Percentiles rank a stretch among this genome's conserved stretches.
These are phyloP conservation scores for Globisporangium paroecandrum DNA, from an alignment of 352 stramenopile species.

Conservation along the genomic window DNA sequence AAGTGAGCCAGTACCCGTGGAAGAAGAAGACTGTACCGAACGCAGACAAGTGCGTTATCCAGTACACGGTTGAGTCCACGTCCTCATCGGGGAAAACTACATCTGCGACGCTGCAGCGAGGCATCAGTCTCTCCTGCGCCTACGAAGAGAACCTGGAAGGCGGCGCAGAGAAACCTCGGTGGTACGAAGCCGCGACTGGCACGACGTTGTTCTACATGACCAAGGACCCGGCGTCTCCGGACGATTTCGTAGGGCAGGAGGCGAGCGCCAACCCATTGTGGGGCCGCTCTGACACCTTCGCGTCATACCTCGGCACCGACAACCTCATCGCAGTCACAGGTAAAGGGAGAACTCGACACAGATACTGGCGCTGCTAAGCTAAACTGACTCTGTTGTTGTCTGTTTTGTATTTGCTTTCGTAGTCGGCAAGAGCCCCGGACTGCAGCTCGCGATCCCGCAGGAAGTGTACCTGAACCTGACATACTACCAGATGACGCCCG, in stretches of 20 bases:
- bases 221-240: constrained; percentile 51
- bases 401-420: background rate
- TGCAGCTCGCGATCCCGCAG: constrained; percentile 52
- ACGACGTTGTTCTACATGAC: constrained; percentile 89
- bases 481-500: constrained; percentile 73
- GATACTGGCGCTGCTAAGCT: background rate
- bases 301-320: constrained; percentile 54
- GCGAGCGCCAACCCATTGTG: constrained; percentile 31
- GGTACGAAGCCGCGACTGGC: constrained; percentile 82
- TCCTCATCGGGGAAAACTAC: constrained; percentile 14
- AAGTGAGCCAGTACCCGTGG: constrained; percentile 91
- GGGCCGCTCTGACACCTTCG: constrained; percentile 54
- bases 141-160: constrained; percentile 88
- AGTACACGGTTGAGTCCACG: constrained; percentile 35
- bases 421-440: constrained; percentile 44
- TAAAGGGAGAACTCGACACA: constrained; percentile 21
- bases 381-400: constrained; percentile 6
- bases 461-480: constrained; percentile 75
- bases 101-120: constrained; percentile 38
- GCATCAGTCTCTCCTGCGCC: constrained; percentile 86
- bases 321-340: constrained; percentile 72
- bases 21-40: constrained; percentile 77
- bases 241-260: constrained; percentile 56
- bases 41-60: constrained; percentile 77
- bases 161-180: constrained; percentile 70